Evolutionary conservation across 164 flowering plant genomes (phyloP).

Genomic region (Vitis rotundifolia): DNA sequence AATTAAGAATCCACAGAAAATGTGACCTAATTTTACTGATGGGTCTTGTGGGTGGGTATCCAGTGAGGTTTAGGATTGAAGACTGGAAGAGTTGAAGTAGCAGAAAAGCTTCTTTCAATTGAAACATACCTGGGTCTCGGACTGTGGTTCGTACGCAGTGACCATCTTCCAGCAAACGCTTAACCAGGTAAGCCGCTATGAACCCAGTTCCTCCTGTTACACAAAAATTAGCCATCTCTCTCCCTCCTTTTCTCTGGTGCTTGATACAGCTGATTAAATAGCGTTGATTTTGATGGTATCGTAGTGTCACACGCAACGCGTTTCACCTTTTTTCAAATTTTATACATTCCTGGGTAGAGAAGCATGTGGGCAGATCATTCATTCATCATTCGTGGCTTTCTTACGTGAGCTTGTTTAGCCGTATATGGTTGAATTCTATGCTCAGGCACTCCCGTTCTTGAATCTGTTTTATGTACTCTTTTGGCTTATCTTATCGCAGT

Average conservation of each 20-base stretch:
- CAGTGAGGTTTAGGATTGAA: not conserved
- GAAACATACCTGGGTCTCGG: constrained; percentile 54
- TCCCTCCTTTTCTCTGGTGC: not conserved
- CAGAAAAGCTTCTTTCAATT: too few species aligned
- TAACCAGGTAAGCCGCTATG: constrained; percentile 59
- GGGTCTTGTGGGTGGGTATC: too few species aligned
- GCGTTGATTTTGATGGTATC: too few species aligned
- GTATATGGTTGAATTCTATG: too few species aligned
- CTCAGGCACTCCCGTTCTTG: too few species aligned
- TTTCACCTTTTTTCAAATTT: too few species aligned
- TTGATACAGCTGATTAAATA: too few species aligned
- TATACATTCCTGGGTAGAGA: not conserved
- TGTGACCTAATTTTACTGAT: too few species aligned
- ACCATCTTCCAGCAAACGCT: constrained; percentile 54
- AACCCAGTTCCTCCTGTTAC: constrained; percentile 82
- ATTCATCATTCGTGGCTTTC: not conserved
- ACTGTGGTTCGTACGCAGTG: constrained; percentile 56
- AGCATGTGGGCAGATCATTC: not conserved
- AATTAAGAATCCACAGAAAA: not conserved
- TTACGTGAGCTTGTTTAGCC: too few species aligned
- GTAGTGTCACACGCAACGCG: not conserved
- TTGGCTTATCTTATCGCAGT: too few species aligned
- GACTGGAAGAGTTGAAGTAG: not conserved
- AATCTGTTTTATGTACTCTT: too few species aligned
- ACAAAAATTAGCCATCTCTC: constrained; percentile 55